Percentiles rank a stretch among this genome's conserved stretches.
Conservation (phyloP, 176 grass and related monocot genomes). For the Zizania latifolia region DNA sequence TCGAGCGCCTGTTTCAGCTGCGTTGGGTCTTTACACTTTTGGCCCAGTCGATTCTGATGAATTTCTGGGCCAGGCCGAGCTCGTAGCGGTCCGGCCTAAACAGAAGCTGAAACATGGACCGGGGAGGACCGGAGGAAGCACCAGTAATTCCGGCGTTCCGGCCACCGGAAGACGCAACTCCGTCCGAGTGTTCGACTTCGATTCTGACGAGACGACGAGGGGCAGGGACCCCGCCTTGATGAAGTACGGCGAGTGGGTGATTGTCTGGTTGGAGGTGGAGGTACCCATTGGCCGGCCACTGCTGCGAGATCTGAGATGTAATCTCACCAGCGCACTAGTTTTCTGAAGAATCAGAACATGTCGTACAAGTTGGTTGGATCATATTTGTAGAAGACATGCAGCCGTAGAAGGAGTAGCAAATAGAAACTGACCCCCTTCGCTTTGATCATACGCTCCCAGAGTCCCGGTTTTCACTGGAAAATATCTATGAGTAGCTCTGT, state of each 20-base stretch:
- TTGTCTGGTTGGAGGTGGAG: not conserved
- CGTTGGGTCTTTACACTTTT: too few relatives aligned
- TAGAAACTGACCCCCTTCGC: not conserved
- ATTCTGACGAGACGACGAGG: not conserved
- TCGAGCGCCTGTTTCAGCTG: too few relatives aligned
- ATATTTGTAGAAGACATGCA: not conserved
- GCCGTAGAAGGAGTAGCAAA: too few relatives aligned
- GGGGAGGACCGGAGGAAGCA: not conserved
- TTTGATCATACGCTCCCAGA: not conserved
- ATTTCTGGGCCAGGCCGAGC: not conserved
- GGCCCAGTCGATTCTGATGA: too few relatives aligned
- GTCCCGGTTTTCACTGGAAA: not conserved
- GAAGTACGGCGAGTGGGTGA: too few relatives aligned
- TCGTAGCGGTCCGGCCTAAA: not conserved
- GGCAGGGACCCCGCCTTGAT: not conserved
- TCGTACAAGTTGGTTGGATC: not conserved
- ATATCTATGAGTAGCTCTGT: not conserved
- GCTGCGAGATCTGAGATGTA: not conserved
- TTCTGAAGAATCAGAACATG: not conserved
- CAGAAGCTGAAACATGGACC: not conserved
- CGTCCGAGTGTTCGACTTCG: too few relatives aligned
- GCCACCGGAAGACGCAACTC: not conserved
- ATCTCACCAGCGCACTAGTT: not conserved
- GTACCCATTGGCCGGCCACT: not conserved
- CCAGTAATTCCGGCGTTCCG: not conserved